phyloP scores from a whole-genome alignment of 2,329 filamentous ascomycete genomes.

The Aspergillus niger region DNA sequence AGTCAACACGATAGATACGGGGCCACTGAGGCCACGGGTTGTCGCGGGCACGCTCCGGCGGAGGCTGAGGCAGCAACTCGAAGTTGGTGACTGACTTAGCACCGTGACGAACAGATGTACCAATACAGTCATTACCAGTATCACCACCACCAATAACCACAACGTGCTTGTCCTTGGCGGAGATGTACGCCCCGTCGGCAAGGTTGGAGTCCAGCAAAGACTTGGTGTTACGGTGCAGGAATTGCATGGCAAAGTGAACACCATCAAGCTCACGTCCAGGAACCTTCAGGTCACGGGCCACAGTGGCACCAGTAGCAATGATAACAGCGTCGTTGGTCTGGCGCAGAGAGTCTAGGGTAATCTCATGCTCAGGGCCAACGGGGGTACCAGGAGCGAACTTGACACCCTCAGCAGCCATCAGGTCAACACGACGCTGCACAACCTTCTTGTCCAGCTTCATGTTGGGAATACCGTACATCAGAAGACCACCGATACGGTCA shows the following conservation, averaged over 20 bases:
- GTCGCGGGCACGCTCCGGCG: conserved; percentile 83
- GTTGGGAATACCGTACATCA: conserved; percentile 99
- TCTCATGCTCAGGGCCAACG: conserved; percentile 72
- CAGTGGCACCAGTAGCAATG: conserved; percentile 88
- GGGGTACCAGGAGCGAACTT: conserved; percentile 75
- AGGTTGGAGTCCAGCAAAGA: conserved; percentile 91
- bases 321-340: conserved; percentile 78
- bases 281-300: conserved; percentile 89
- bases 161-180: conserved; percentile 92
- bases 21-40: conserved; percentile 99
- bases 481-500: conserved; percentile 83
- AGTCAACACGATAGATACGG: conserved; percentile 96
- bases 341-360: conserved; percentile 71
- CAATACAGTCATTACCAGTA: conserved; percentile 97
- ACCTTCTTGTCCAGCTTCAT: conserved; percentile 99
- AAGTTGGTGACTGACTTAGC: conserved; percentile 97
- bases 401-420: conserved; percentile 88
- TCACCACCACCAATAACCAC: conserved; percentile 97
- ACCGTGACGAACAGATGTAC: conserved; percentile 91
- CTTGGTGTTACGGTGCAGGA: conserved; percentile 96
- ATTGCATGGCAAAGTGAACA: conserved; percentile 96
- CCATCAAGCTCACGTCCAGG: conserved; percentile 84
- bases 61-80: conserved; percentile 89
- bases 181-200: conserved; percentile 81
- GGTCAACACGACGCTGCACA: conserved; percentile 91